Base-by-base conservation (phyloP, 257 asterid genomes). In the Ligustrum vulgare region DNA sequence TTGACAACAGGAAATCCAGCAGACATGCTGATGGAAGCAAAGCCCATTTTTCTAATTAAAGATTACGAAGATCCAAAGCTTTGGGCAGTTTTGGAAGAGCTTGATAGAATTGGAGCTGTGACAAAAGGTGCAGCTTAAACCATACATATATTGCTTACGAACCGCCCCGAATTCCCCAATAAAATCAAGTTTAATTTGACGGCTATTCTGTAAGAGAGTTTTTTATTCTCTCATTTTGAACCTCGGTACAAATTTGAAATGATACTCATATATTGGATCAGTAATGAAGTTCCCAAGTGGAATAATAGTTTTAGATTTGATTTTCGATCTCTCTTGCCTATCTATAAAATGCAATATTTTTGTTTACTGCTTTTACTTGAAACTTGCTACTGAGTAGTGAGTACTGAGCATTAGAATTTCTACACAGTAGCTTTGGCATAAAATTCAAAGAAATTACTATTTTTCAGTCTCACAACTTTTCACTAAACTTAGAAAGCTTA, bases 1-100 rank as follows among this genome's bases (percentile, higher is more conserved):
- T 83, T 94, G 86, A 82, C 91, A 28, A 94, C 98, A 0, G 82
- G 97, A 82, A 94, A 92, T 73, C 98, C 98, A 9, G 89, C 93
- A 12, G 77, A 86, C 36, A 0, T 91, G 11, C 84, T 94, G 47
- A 83, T 80, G 90, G 80, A 82, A 80, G 97, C 99, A 67, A 94
- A 88, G 78, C 97, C 99, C 77, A 78, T 91, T 36, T 86, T 94
- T 77, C 93, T 94, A 67, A 91, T 92, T 65, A 89, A 89, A 76
- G 91, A 92, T 79, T 94, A 89, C 62, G 99, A 92, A 75, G 98
- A 92, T 79, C 79, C 96, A 6, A 91, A 94, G 75, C 90, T 94
- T 68, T 92, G 99, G 97, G 81, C 79, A 56, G 94, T 87, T 58
- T 75, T 94, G 33, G 93, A 87, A 45, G 92, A 87, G 77, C 91